Conservation (phyloP, 441 rosid species). For the Kokia cookei region DNA sequence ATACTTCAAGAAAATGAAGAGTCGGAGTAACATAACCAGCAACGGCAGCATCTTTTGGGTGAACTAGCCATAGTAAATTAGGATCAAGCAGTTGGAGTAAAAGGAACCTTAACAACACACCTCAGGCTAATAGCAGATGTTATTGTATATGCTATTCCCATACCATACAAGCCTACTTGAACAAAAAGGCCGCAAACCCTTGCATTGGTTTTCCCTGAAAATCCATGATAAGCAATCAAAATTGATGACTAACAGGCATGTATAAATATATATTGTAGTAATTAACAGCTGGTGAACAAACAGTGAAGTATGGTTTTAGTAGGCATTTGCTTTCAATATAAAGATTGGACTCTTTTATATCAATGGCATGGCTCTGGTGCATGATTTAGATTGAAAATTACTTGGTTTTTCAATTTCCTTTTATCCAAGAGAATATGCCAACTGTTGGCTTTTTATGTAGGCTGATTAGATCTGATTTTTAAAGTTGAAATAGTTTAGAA, state of each 20-base stretch:
- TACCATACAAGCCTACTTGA: slow-evolving; percentile 34
- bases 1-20: neutral
- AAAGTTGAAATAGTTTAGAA: neutral
- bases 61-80: neutral
- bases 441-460: neutral
- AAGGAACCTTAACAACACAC: slow-evolving; percentile 15
- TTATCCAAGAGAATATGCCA: neutral
- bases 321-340: neutral
- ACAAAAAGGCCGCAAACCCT: slow-evolving; percentile 35
- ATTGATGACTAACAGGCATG: neutral
- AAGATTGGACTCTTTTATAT: neutral
- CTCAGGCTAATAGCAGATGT: slow-evolving; percentile 44
- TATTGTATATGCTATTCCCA: slow-evolving; percentile 48
- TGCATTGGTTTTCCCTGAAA: slow-evolving; percentile 35
- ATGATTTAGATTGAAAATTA: neutral
- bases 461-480: neutral
- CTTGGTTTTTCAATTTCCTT: neutral
- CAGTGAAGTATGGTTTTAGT: neutral
- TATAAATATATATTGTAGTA: neutral
- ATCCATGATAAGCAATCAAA: slow-evolving; percentile 4
- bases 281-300: neutral
- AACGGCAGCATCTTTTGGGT: neutral
- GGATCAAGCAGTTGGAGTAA: neutral
- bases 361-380: neutral
- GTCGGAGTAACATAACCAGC: neutral